Percentiles rank a stretch among this genome's conserved stretches.
Conservation (phyloP, 2,329 filamentous ascomycete species). For the Thielaviopsis cerberus region DNA sequence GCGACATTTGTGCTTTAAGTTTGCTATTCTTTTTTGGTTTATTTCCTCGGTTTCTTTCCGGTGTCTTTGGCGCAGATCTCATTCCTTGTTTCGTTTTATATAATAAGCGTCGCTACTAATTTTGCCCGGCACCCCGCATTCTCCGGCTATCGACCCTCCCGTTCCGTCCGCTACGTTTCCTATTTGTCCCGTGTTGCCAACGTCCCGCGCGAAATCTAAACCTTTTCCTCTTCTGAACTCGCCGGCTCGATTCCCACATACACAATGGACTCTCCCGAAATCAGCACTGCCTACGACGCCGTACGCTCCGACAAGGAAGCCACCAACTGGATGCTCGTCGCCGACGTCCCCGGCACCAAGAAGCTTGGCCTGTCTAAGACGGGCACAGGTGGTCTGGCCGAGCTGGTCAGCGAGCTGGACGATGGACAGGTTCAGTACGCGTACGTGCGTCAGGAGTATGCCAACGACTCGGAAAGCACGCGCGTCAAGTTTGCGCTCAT, state of each 20-base stretch:
- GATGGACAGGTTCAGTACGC: slow-evolving; percentile 45
- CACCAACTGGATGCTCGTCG: slow-evolving; percentile 49
- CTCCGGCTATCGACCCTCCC: background rate
- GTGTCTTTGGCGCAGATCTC: background rate
- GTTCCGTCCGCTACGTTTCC: background rate
- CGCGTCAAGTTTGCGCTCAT: slow-evolving; percentile 50
- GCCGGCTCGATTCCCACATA: background rate
- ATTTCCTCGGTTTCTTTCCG: background rate
- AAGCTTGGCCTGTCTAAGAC: slow-evolving; percentile 36
- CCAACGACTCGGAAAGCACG: slow-evolving; percentile 51
- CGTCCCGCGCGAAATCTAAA: background rate
- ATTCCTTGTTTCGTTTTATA: background rate
- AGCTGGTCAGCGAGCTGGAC: slow-evolving; percentile 38
- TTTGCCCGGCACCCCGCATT: background rate
- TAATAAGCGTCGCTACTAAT: no score
- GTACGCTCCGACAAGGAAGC: slow-evolving; percentile 48
- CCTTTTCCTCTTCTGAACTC: background rate
- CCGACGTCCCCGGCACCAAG: slow-evolving; percentile 38
- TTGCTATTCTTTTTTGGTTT: background rate
- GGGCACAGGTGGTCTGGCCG: slow-evolving; percentile 40
- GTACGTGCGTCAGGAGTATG: slow-evolving; percentile 48
- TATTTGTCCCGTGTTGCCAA: background rate
- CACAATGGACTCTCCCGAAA: slow-evolving; percentile 33
- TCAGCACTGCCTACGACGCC: slow-evolving; percentile 45
- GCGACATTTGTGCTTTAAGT: background rate